Base-by-base conservation (phyloP, 2,329 filamentous ascomycete genomes). In the Xylariaceae sp. region DNA sequence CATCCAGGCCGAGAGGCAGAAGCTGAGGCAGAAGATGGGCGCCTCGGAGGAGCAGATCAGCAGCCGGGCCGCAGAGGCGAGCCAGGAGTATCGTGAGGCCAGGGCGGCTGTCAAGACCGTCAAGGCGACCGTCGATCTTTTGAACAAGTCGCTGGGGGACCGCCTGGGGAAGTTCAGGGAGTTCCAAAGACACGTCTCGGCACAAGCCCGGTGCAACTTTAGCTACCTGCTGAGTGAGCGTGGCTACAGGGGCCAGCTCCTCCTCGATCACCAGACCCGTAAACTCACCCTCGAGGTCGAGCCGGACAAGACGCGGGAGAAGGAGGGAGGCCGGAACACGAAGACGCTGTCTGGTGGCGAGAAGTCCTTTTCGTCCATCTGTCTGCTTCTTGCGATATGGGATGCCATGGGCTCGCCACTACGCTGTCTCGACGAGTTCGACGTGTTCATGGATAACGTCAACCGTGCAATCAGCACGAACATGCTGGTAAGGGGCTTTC, bases 381-480 rank as follows among this genome's bases (percentile, higher is more conserved):
- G 92, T 64, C 75, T 98, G 52, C 69, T 98, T 38, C 73, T 98
- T 21, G 80, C 88, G 2, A 83, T 98, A 13, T 98, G 92, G 92
- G 92, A 98, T 59, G 90, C 92, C 19, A 98, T 98, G 83, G 90
- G 92, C 9, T 94, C 88, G 13, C 90, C 89, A 1, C 83, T 98
- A 44, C 80, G 92, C 38, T 98, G 92, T 57, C 71, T 98, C 38
- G 92, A 98, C 63, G 92, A 98, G 64, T 98, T 97, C 58, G 92
- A 98, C 60, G 92, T 98, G 21, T 98, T 96, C 70, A 98, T 98
- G 92, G 92, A 98, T 64, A 88, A 84, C 51, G 87, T 97, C 43
- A 98, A 98, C 63, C 81, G 92, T 44, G 87, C 85, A 40, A 85
- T 94, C 52, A 94, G 87, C 59, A 95, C 94, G 53, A 85, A 85